These are phyloP conservation scores for Amaranthus tricolor DNA, from an alignment of 179 eudicot genomes.

Conservation along the genomic window DNA sequence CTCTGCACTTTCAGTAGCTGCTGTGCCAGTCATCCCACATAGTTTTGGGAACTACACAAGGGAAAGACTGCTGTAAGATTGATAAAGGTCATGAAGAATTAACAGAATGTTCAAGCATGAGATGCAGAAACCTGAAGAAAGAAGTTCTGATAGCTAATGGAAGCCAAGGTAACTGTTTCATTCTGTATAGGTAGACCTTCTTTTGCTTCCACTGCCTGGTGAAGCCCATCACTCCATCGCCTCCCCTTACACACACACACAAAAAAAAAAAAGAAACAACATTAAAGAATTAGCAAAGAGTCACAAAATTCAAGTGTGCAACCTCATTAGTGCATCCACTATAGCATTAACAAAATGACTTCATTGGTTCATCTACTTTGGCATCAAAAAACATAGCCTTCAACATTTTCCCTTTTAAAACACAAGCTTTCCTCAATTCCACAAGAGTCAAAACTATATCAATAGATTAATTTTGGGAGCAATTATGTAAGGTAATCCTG, in stretches of 20 bases:
- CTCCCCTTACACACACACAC: slow-evolving; percentile 60
- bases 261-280: not conserved
- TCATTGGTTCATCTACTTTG: not conserved
- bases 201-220: slow-evolving; percentile 99
- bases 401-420: not conserved
- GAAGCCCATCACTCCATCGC: slow-evolving; percentile 99
- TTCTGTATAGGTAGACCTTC: slow-evolving; percentile 96
- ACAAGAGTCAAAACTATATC: not conserved
- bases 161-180: slow-evolving; percentile 95
- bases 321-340: slow-evolving; percentile 1
- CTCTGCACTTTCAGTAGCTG: slow-evolving; percentile 96
- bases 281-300: not conserved
- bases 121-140: slow-evolving; percentile 75
- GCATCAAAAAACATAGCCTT: slow-evolving; percentile 11
- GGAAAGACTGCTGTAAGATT: slow-evolving; percentile 24
- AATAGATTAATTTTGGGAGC: not conserved
- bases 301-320: not conserved
- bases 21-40: slow-evolving; percentile 99
- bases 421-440: not conserved
- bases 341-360: not conserved
- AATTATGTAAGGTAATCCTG: no score
- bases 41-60: slow-evolving; percentile 83
- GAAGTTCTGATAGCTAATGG: slow-evolving; percentile 97
- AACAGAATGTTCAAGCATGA: slow-evolving; percentile 20
- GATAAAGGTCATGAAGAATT: slow-evolving; percentile 13